Conservation (phyloP, 495 filamentous ascomycete genomes). For the Daldinia decipiens region DNA sequence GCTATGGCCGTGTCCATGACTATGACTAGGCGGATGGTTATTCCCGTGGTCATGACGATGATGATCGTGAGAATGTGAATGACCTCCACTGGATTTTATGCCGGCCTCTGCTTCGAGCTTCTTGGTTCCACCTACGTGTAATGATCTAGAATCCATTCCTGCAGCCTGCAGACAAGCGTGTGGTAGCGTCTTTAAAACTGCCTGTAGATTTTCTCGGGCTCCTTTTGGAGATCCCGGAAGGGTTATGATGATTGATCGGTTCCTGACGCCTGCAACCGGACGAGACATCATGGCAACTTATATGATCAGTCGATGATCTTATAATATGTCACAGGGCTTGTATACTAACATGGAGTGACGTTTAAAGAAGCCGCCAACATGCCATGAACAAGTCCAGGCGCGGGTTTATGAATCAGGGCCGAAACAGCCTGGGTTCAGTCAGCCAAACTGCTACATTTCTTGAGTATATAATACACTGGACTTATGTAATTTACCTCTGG, state of each 20-base stretch:
- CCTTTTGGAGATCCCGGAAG: slow-evolving; percentile 96
- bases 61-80: slow-evolving; percentile 39
- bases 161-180: slow-evolving; percentile 93
- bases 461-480: neutral
- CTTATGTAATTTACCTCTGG: slow-evolving; percentile 72
- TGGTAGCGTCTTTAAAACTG: slow-evolving; percentile 87
- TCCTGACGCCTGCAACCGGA: slow-evolving; percentile 88
- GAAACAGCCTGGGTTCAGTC: slow-evolving; percentile 72
- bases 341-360: slow-evolving; percentile 84
- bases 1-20: slow-evolving; percentile 66
- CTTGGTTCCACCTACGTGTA: slow-evolving; percentile 83
- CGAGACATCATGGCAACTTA: slow-evolving; percentile 97
- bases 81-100: slow-evolving; percentile 50
- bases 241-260: slow-evolving; percentile 86
- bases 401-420: slow-evolving; percentile 84
- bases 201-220: slow-evolving; percentile 93
- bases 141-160: slow-evolving; percentile 78
- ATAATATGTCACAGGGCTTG: neutral
- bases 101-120: slow-evolving; percentile 89
- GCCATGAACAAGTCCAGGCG: slow-evolving; percentile 89
- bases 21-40: slow-evolving; percentile 61
- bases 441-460: neutral
- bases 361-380: slow-evolving; percentile 89
- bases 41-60: slow-evolving; percentile 51
- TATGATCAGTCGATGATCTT: slow-evolving; percentile 11